Evolutionary conservation across 768 basidiomycete genomes (phyloP).

Genomic region (Lentinula edodes): DNA sequence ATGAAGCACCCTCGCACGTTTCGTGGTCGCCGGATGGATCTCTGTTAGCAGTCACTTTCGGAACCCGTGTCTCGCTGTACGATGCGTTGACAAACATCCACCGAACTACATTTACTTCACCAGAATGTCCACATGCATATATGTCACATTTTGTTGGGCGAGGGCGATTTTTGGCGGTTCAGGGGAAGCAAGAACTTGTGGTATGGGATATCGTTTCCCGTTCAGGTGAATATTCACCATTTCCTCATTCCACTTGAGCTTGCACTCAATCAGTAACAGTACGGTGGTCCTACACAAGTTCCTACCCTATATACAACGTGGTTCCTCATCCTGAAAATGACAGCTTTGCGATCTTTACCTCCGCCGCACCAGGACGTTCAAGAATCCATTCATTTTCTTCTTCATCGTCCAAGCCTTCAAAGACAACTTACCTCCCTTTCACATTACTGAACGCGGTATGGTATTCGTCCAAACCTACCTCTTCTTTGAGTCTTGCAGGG

Average conservation of each 20-base stretch:
- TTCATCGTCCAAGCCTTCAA: constrained; percentile 37
- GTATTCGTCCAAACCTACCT: constrained; percentile 22
- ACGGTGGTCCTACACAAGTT: constrained; percentile 47
- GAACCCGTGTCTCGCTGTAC: constrained; percentile 66
- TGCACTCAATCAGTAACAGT: constrained; percentile 32
- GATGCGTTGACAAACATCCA: constrained; percentile 60
- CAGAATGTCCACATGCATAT: constrained; percentile 40
- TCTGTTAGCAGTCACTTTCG: constrained; percentile 70
- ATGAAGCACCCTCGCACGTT: constrained; percentile 56
- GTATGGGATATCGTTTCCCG: constrained; percentile 71
- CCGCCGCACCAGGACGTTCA: constrained; percentile 17
- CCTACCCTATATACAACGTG: constrained; percentile 34
- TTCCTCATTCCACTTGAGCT: background rate
- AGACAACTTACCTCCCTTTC: constrained; percentile 52
- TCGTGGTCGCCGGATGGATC: constrained; percentile 87
- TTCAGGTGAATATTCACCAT: constrained; percentile 41
- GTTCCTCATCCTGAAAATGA: constrained; percentile 52
- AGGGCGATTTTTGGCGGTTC: constrained; percentile 58
- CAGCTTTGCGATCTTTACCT: constrained; percentile 52
- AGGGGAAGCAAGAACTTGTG: constrained; percentile 42
- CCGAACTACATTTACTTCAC: constrained; percentile 52
- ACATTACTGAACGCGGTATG: constrained; percentile 44
- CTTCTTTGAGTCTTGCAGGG: constrained; percentile 56
- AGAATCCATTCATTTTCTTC: constrained; percentile 44
- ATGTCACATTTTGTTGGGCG: constrained; percentile 63